Base-by-base conservation (phyloP, 345 rosid genomes). In the Citropsis articulata region DNA sequence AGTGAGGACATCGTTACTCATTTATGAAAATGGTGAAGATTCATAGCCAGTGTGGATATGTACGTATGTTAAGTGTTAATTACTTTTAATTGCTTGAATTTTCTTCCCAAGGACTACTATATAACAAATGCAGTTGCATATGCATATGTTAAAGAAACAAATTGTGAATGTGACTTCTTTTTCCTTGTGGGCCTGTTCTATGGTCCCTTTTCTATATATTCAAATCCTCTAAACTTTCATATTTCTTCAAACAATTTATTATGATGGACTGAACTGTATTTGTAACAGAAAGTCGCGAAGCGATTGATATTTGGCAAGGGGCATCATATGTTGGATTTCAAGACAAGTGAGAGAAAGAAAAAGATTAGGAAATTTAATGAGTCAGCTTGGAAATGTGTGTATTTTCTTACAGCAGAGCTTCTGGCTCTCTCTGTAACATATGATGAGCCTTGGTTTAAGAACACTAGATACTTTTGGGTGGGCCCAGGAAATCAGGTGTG, bases 401-500 rank as follows among this genome's bases (percentile, higher is more conserved):
- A 96, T 81, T 96, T 77, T 81, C 90, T 94, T 10, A 94, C 98
- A 64, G 97, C 97, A 21, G 98, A 92, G 85, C 4, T 94, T 75
- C 80, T 96, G 70, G 98, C 88, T 80, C 87, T 94, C 33, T 87
- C 80, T 77, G 97, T 94, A 35, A 87, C 97, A 45, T 91, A 90
- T 75, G 66, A 88, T 72, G 98, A 96, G 73, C 98, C 97, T 64
- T 96, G 98, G 98, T 96, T 96, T 80, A 89, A 83, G 28, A 85
- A 88, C 71, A 92, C 98, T 18, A 90, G 69, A 83, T 84, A 85
- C 83, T 96, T 92, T 81, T 96, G 99, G 98, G 88, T 88, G 62
- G 99, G 98, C 73, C 95, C 99, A 57, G 98, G 93, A 67, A 90
- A 90, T 85, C 99, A 94, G 84, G 81, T 87, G 75, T 96, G 99